Evolutionary conservation across 495 filamentous ascomycete genomes (phyloP), one percentile per base, ranked within the genome.

Genomic region (Neurospora pannonica): DNA sequence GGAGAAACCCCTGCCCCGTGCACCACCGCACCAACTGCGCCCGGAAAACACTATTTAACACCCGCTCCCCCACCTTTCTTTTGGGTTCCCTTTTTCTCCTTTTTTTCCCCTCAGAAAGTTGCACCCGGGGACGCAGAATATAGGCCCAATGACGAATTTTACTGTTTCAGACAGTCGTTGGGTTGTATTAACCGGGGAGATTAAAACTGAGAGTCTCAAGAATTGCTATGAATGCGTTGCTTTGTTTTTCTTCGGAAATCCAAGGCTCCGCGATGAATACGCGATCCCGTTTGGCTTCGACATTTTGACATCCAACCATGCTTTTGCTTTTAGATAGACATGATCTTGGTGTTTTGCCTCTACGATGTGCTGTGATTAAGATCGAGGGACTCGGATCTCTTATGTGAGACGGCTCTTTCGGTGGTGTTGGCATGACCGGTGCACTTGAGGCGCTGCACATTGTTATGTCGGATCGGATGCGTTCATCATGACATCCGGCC

Each of bases 221-320:
- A 87, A 86, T 86, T 84, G 84, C 80, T 82, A 83, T 81, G 82
- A 83, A 67, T 67, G 83, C 75, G 38, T 31, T 74, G 13, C 71
- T n/a, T 46, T 21, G 42, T 38, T 72, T 42, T 42, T 69, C 40
- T 43, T 46, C n/a, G 28, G 37, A 24, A 24, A 48, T 19, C 10
- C 21, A 24, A 54, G 48, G 54, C 54, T 67, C 13, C 54, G 77
- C 75, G 70, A 81, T 81, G 83, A 85, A 77, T 83, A 79, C 77
- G 81, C 84, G 81, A 84, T 85, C 82, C 85, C 85, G 85, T 86
- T 85, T 83, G 83, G 83, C 81, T 79, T 83, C 85, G 81, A 86
- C 84, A 86, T 86, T 77, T 73, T 70, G 42, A 54, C 37, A 36
- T 36, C 11, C 24, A 36, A 24, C 11, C 24, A 67, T 38, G 21